Evolutionary conservation across 2,329 filamentous ascomycete genomes (phyloP), one percentile per base, ranked within the genome.

Genomic region (Pseudocercospora pini-densiflorae): DNA sequence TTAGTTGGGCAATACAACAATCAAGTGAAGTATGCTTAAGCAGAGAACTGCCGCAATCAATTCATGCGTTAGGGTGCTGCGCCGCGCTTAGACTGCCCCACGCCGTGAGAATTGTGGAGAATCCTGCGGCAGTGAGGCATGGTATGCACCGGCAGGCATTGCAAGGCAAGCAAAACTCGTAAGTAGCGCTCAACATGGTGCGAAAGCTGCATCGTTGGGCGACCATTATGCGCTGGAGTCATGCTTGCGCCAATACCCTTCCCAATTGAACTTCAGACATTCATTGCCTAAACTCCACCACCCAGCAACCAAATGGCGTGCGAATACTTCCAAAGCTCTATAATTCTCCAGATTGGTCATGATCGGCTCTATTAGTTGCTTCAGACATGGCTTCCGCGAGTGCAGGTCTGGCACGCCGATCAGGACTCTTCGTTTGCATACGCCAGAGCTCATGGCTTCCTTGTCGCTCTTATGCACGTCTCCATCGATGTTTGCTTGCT

Each of bases 241-340:
- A 51, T 27, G 23, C 51, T 55, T 33, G 23, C 16, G 10, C 86
- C 87, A 88, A 73, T 82, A 85, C 6, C 81, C 80, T 6, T 83
- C 77, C 66, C 84, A 83, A 74, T 94, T 92, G 72, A 91, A 93
- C 67, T 86, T 87, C 64, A 92, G 77, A 8, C 87, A 89, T 73
- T 94, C 89, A 71, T 93, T 85, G 2, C 92, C 92, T 91, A 90
- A 94, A 29, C 86, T 86, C 85, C 89, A 91, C 92, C 92, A 94
- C 0, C 90, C 90, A 7, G 87, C 84, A 1, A 91, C 92, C 53
- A 93, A 79, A 75, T 90, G 88, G 63, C 92, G 84, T 1, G 91
- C 90, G 79, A 94, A 95, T 1, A 94, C 82, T 78, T 95, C 92
- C n/a, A 94, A 80, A 2, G 86, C 90, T 16, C 76, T 74, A 71